Evolutionary conservation across 179 eudicot genomes (phyloP), one percentile per base, ranked within the genome.

Genomic region (Silene vulgaris): DNA sequence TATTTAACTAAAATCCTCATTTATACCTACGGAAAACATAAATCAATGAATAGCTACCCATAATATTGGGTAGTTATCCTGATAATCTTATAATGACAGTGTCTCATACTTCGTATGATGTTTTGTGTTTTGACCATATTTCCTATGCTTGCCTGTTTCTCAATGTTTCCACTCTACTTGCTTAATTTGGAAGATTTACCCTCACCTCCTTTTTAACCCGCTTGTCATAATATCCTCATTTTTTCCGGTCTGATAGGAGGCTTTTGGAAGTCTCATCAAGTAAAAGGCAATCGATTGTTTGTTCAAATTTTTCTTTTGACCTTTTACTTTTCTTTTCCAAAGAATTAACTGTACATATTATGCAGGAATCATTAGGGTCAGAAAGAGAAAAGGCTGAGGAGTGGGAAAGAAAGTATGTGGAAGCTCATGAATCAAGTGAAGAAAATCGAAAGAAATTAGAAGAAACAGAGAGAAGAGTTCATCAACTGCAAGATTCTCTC

Each of bases 381-480:
- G 96, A 92, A 83, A 92, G 75, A 74, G 79, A 86, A 84, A 84
- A 87, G 67, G 89, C 96, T 63, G 90, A 85, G 71, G 90, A 86
- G 66, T 84, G 86, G 82, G 93, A 90, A 77, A 86, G 66, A 76
- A 89, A 84, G 79, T 85, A 77, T 75, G 52, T 81, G 14, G 90
- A 89, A 88, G 84, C 90, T 54, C 78, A 76, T 71, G 85, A 87
- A 81, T 81, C 87, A 78, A 85, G 83, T 79, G 90, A 90, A 79
- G 91, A 85, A 74, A 89, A 82, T 75, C 74, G 77, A 30, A 80
- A 82, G 80, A 90, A 87, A 82, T 78, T 90, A 52, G 97, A 90
- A 82, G 97, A 92, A 83, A 87, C 91, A 64, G 93, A 92, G 78
- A 85, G 62, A 82, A 88, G 87, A 88, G 90, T 87, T 72, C 84